These are phyloP conservation scores for Mycena filopes DNA, from an alignment of 768 basidiomycete species.

Conservation along the genomic window DNA sequence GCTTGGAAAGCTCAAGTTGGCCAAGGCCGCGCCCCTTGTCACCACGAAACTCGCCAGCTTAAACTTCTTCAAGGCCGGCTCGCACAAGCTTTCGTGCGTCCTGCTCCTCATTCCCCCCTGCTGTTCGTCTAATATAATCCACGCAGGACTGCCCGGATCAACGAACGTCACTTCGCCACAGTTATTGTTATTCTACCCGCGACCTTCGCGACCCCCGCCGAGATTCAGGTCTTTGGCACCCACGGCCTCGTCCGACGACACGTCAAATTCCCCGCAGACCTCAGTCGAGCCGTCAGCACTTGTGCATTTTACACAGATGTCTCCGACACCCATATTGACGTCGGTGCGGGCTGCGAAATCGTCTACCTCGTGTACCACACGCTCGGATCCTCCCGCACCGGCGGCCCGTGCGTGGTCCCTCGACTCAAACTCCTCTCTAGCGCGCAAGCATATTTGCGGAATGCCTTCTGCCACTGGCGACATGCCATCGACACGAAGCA, in stretches of 20 bases:
- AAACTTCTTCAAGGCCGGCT: constrained; percentile 1
- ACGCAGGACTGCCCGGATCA: neutral
- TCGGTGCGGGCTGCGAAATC: neutral
- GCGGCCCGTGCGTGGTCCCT: neutral
- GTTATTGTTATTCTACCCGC: constrained; percentile 12
- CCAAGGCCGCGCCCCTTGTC: accelerated
- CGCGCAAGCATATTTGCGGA: neutral
- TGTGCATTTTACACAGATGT: constrained; percentile 4
- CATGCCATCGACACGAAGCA: neutral
- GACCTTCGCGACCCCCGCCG: neutral
- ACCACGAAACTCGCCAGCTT: neutral
- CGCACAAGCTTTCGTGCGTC: constrained; percentile 16
- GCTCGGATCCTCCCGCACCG: neutral
- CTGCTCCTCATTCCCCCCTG: neutral
- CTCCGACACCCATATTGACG: neutral
- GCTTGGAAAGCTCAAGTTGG: neutral
- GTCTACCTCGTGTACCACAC: constrained; percentile 14
- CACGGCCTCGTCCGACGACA: neutral
- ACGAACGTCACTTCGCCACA: neutral
- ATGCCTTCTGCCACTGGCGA: constrained; percentile 15
- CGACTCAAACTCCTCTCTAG: neutral
- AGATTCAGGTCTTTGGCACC: neutral
- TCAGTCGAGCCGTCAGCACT: neutral
- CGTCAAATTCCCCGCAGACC: neutral
- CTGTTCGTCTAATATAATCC: neutral